Evolutionary conservation across 1,139 yeast species (phyloP).

Genomic region (Suhomyces maxii): DNA sequence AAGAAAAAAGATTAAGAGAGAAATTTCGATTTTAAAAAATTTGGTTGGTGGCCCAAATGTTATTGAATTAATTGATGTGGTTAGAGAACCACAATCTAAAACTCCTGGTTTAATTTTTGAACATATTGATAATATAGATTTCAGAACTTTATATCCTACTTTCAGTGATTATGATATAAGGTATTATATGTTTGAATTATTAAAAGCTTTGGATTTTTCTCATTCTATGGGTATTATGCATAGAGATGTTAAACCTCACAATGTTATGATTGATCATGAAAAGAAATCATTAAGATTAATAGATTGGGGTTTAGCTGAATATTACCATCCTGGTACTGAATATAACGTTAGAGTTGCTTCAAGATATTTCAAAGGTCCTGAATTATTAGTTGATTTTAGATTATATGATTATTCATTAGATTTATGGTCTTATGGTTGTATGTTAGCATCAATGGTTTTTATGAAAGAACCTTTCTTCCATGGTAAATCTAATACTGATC

Average conservation of each 20-base stretch:
- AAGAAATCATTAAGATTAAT: slow-evolving; percentile 72
- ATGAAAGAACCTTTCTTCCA: slow-evolving; percentile 97
- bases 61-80: slow-evolving; percentile 77
- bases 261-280: slow-evolving; percentile 95
- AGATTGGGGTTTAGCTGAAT: slow-evolving; percentile 99
- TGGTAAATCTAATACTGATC: slow-evolving; percentile 95
- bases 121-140: slow-evolving; percentile 85
- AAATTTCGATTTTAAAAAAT: slow-evolving; percentile 88
- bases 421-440: slow-evolving; percentile 96
- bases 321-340: slow-evolving; percentile 91
- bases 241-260: slow-evolving; percentile 97
- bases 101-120: slow-evolving; percentile 95
- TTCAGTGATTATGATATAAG: slow-evolving; percentile 81
- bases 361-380: slow-evolving; percentile 98
- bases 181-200: slow-evolving; percentile 83
- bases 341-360: slow-evolving; percentile 97
- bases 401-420: slow-evolving; percentile 94
- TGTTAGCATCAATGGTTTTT: slow-evolving; percentile 96
- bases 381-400: slow-evolving; percentile 86
- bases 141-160: slow-evolving; percentile 87
- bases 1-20: slow-evolving; percentile 93
- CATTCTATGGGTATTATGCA: slow-evolving; percentile 99
- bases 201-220: slow-evolving; percentile 87
- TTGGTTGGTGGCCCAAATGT: slow-evolving; percentile 86
- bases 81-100: slow-evolving; percentile 85